These are phyloP conservation scores for Colletotrichum tofieldiae DNA, from an alignment of 2,329 filamentous ascomycete species.

Conservation along the genomic window DNA sequence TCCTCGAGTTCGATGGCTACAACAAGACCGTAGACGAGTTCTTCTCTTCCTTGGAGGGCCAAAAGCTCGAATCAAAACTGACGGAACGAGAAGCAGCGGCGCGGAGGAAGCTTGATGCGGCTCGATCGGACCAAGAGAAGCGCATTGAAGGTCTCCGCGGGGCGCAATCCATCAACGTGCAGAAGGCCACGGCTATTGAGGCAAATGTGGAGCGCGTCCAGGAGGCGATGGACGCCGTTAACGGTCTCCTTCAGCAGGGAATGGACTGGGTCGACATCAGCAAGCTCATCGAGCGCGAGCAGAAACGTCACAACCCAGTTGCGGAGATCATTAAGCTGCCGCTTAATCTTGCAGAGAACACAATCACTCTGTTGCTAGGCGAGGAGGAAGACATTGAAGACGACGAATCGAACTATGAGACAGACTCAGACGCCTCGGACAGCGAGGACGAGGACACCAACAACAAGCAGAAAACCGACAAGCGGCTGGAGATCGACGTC, in stretches of 20 bases:
- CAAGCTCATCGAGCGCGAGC: slow-evolving; percentile 89
- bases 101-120: slow-evolving; percentile 87
- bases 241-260: slow-evolving; percentile 89
- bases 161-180: slow-evolving; percentile 85
- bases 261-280: slow-evolving; percentile 99
- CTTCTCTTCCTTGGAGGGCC: slow-evolving; percentile 95
- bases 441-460: slow-evolving; percentile 60
- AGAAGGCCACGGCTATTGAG: slow-evolving; percentile 91
- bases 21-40: slow-evolving; percentile 97
- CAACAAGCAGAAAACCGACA: slow-evolving; percentile 60
- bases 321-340: slow-evolving; percentile 90
- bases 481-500: slow-evolving; percentile 82
- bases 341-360: slow-evolving; percentile 91
- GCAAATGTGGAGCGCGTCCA: slow-evolving; percentile 92
- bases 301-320: slow-evolving; percentile 85
- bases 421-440: slow-evolving; percentile 76
- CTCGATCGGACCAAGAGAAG: slow-evolving; percentile 85
- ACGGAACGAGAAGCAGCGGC: slow-evolving; percentile 87
- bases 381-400: slow-evolving; percentile 78
- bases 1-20: slow-evolving; percentile 87
- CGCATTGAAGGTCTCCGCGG: slow-evolving; percentile 88
- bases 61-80: slow-evolving; percentile 88
- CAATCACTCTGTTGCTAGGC: slow-evolving; percentile 83
- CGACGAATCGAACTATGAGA: slow-evolving; percentile 73
- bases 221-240: slow-evolving; percentile 93